Base-by-base conservation (phyloP, 2,329 filamentous ascomycete genomes). In the Colletotrichum aenigma region DNA sequence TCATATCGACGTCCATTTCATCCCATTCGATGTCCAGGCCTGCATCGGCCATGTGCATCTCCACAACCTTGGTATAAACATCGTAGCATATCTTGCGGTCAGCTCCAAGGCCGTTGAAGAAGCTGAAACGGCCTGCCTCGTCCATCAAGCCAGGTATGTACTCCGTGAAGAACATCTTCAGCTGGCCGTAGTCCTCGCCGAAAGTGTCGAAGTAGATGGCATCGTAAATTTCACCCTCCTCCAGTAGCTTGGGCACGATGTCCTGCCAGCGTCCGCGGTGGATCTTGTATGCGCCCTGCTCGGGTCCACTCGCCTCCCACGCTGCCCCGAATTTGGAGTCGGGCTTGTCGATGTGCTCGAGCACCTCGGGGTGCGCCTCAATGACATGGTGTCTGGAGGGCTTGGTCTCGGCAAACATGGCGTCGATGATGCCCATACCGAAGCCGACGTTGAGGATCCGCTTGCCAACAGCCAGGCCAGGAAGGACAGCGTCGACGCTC, bases 181-280 rank as follows among this genome's bases (percentile, higher is more conserved):
- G 91, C 83, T 96, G 94, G 3, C 89, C 88, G 85, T 98, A 99
- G 78, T 97, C 95, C 86, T 99, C 97, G 8, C 96, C 97, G 84
- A 98, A 98, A 0, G 97, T 99, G 82, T 99, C 97, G 81, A 98
- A 98, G 87, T 98, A 99, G 79, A 99, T 95, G 32, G 94, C 95
- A 82, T 98, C 95, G 81, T 96, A 96, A 15, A 92, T 86, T 80
- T 94, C 90, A 12, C 94, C 94, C 55, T 91, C 86, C 75, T 91
- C 90, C 1, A 96, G 86, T 9, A 98, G 87, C 66, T 87, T 86
- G 0, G 93, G 94, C 18, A 96, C 87, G 0, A 97, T 86, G 75
- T 97, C 94, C 84, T 98, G 96, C 96, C 96, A 98, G 78, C 89
- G 89, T 4, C 95, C 94, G 48, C 90, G 87, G 82, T 95, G 92